Conservation (phyloP, 2,329 filamentous ascomycete species). For the Fusarium domesticum region DNA sequence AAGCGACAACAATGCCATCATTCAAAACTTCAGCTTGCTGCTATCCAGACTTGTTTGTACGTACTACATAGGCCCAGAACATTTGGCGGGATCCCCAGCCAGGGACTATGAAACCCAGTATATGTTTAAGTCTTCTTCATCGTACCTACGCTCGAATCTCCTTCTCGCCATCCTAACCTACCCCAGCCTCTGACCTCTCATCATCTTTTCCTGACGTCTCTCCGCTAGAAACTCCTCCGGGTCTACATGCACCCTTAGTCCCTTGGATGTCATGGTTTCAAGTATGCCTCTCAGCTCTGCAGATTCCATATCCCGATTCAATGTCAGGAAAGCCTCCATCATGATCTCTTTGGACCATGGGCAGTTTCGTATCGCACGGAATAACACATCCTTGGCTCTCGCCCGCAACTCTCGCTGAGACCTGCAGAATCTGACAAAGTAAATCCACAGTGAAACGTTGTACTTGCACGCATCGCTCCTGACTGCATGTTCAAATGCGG, state of each 20-base stretch:
- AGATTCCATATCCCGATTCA: slow-evolving; percentile 44
- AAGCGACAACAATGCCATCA: no score
- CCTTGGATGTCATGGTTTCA: slow-evolving; percentile 47
- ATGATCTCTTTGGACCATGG: slow-evolving; percentile 49
- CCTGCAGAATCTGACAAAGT: slow-evolving; percentile 49
- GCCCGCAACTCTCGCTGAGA: slow-evolving; percentile 36
- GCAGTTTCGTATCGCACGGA: slow-evolving; percentile 45
- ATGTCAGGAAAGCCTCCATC: slow-evolving; percentile 50
- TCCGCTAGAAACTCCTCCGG: slow-evolving; percentile 46
- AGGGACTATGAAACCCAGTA: no score
- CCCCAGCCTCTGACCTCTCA: slow-evolving; percentile 1
- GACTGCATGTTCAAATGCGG: slow-evolving; percentile 53
- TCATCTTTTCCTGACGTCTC: slow-evolving; percentile 9
- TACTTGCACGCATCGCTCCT: slow-evolving; percentile 38
- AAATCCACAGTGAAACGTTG: slow-evolving; percentile 47
- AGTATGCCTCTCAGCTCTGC: slow-evolving; percentile 49
- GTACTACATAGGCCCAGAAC: no score
- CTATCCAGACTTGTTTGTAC: no score
- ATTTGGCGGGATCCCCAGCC: no score
- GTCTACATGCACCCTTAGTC: slow-evolving; percentile 50
- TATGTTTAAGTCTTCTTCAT: no score
- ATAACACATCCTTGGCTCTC: slow-evolving; percentile 48
- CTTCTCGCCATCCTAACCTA: not conserved
- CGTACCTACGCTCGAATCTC: not conserved
- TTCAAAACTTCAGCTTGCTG: no score